Base-by-base conservation (phyloP, 2,329 filamentous ascomycete genomes). In the Lecanicillium sp. region DNA sequence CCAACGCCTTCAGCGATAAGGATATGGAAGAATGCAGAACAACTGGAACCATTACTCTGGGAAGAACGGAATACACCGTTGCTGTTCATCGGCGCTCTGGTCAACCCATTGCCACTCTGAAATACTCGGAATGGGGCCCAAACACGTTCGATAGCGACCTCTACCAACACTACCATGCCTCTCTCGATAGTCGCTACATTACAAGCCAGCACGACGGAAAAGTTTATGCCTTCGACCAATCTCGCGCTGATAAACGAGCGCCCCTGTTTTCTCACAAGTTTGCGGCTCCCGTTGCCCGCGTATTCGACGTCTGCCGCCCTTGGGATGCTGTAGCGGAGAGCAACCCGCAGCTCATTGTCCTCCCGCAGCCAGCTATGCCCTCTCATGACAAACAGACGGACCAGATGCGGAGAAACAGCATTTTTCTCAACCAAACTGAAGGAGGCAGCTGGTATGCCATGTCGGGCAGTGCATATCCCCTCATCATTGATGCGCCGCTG, bases 401-500 rank as follows among this genome's bases (percentile, higher is more conserved):
- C 18, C 66, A 71, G 27, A 69, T 74, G 33, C 70, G 80, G 22
- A 73, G 71, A 46, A 72, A 74, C 44, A 79, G 77, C 41, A 79
- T 96, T 1, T 94, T 92, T 54, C 72, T 97, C 43, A 95, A 96
- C 56, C 83, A 82, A 49, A 96, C 89, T 2, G 77, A 84, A 40
- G 68, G 71, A n/a, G 90, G 89, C 20, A 84, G 85, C 44, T 97
- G 90, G 88, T 98, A 90, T 59, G 92, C 89, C 22, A 74, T 97
- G 62, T 96, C 90, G 2, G 90, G 94, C 42, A 73, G 71, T 29
- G 79, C 79, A 8, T 97, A 96, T 51, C 92, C 92, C 4, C 72
- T 90, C 9, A 87, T 95, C 19, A 82, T 89, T 17, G 77, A 87
- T 38, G 81, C 72, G 0, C 70, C 72, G 0, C 46, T 55, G 3